Base-by-base conservation (phyloP, 2,329 filamentous ascomycete species). In the Trichoderma sp. region DNA sequence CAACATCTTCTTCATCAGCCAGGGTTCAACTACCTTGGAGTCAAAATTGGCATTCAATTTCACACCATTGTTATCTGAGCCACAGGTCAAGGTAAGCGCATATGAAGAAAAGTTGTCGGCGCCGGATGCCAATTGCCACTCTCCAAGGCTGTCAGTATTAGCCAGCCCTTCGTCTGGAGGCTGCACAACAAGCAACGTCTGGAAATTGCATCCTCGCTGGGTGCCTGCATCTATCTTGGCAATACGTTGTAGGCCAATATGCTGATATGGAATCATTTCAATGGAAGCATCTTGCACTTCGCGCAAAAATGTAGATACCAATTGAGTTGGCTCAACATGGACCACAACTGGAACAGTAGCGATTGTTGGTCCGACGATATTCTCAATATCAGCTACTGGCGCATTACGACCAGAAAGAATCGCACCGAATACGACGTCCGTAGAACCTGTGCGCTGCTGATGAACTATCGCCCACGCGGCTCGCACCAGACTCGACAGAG, bases 381-480 rank as follows among this genome's bases (percentile, higher is more conserved):
- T 41, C 7, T 81, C 78, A 29, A 80, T 75, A 27, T 75, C 78
- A 2, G 33, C 35, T 5, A 81, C 63, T 9, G 78, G 71, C 1
- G 75, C 77, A 6, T 77, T 77, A 16, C 86, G 83, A 9, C 86
- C 86, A 3, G 86, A 85, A 3, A 86, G 78, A 0, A 85, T 86
- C 75, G 83, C 82, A 2, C 86, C 86, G 71, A 87, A 86, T 6
- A 85, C 79, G 16, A 87, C 80, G 71, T 87, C 85, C 2, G 82
- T 50, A 0, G 72, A 67, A 6, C 76, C 88, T 4, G 85, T 79
- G 76, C 91, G 91, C 12, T 82, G 82, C 24, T 85, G 81, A 5
- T 90, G 79, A 7, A 92, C 79, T 65, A 88, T 86, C 9, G 86
- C 85, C 78, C 88, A 85, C 0, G 90, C 89, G 35, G 87, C 86